Base-by-base conservation (phyloP, 2,329 filamentous ascomycete species). In the Xylaria sp. region DNA sequence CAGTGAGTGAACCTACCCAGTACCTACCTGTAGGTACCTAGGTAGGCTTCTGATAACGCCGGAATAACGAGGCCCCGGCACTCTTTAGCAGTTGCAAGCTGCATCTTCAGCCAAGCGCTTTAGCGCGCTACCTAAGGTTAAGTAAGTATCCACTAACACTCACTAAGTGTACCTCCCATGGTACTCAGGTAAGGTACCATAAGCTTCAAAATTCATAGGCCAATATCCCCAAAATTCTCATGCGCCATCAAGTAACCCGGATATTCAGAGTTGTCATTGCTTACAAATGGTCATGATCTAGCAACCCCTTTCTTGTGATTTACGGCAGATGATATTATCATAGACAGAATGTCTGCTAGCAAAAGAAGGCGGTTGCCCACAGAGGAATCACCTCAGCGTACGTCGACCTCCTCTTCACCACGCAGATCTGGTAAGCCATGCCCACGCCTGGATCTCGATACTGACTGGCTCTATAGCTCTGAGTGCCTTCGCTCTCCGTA, bases 401-500 rank as follows among this genome's bases (percentile, higher is more conserved):
- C 67, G 78, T 72, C 14, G 38, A 38, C 19, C 9, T 31, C 9
- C 28, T 31, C 28, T 31, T 9, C 5, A 4, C 28, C 28, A 31
- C 9, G 28, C 28, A 31, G 28, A 33, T 28, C 21, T 8, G 38
- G 15, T n/a, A n/a, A n/a, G n/a, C n/a, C n/a, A n/a, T 42, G 21
- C n/a, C 9, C 19, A 21, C 5, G 14, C 15, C 19, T 8, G 9
- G 9, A 15, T 43, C 12, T 8, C 15, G 17, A 37, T 52, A 12
- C 56, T 65, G 9, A 67, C 37, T 23, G 12, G 65, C 50, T 31
- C 15, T 33, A 23, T 43, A 79, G 75, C 72, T 17, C 74, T 80
- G 74, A 82, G 80, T 69, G 80, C 80, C 19, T 80, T 81, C 70
- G 79, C 80, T 21, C 71, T 80, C 37, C 74, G 80, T 2, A 77